Evolutionary conservation across 129 eudicot genomes (phyloP).

Genomic region (Helianthus tuberosus): DNA sequence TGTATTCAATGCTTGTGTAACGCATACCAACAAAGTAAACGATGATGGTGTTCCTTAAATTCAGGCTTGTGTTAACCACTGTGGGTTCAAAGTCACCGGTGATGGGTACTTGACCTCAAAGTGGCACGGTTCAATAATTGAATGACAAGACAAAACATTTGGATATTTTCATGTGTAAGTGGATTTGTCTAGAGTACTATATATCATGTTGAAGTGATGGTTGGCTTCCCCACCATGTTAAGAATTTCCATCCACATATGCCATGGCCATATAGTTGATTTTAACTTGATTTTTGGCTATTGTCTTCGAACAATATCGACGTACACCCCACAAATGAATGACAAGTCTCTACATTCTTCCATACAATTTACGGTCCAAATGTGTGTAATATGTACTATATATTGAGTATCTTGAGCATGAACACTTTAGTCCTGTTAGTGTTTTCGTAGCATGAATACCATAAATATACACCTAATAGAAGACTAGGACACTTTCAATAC

Average conservation of each 20-base stretch:
- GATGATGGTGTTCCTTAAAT: constrained; percentile 2
- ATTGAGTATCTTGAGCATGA: too few species aligned
- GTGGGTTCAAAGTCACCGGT: constrained; percentile 2
- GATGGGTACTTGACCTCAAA: constrained; percentile 11
- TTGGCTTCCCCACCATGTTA: constrained; percentile 17
- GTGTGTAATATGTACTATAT: too few species aligned
- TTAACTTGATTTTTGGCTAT: background rate
- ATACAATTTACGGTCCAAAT: background rate
- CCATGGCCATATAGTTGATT: background rate
- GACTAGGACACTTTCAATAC: too few species aligned
- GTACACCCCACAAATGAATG: background rate
- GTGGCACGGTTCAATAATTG: constrained; percentile 14
- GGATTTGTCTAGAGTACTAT: background rate
- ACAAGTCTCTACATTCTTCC: background rate
- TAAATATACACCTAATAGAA: background rate
- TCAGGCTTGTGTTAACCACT: background rate
- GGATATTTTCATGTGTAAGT: constrained; percentile 2
- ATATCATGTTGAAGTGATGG: background rate
- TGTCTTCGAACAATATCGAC: background rate
- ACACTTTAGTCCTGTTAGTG: background rate
- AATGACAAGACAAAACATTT: constrained; percentile 18
- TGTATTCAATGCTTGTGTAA: background rate
- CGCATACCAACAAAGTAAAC: background rate
- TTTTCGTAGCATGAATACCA: background rate
- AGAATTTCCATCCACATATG: constrained; percentile 5